Conservation (phyloP, 78 protist genomes). For the Dictyostelium citrinum region DNA sequence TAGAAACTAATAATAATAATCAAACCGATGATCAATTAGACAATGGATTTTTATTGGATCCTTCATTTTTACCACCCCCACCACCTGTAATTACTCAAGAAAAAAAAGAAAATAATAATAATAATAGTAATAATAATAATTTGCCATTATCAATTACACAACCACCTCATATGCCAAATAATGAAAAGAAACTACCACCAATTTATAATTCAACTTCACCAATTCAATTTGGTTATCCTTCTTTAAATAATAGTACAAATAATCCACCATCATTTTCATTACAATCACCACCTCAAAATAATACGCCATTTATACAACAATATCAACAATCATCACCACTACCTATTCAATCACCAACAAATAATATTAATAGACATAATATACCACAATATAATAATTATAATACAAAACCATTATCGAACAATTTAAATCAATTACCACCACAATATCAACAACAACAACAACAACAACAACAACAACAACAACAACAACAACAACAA, state of each 20-base stretch:
- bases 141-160: constrained; percentile 19
- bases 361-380: background rate
- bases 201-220: background rate
- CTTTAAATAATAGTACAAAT: background rate
- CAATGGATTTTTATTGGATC: constrained; percentile 14
- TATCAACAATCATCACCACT: constrained; percentile 12
- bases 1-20: background rate
- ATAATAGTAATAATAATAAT: background rate
- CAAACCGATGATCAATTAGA: background rate
- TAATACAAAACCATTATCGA: background rate
- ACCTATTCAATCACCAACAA: background rate
- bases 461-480: background rate
- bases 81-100: background rate
- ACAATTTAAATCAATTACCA: background rate
- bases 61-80: constrained; percentile 63
- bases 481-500: constrained; percentile 23
- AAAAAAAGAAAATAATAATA: background rate
- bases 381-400: background rate
- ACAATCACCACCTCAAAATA: constrained; percentile 2
- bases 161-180: background rate
- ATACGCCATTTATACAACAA: background rate
- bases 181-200: constrained; percentile 23
- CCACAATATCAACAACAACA: constrained; percentile 12
- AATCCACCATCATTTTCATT: background rate
- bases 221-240: constrained; percentile 3